Evolutionary conservation across 441 rosid genomes (phyloP).

Genomic region (Eutrema salsugineum): DNA sequence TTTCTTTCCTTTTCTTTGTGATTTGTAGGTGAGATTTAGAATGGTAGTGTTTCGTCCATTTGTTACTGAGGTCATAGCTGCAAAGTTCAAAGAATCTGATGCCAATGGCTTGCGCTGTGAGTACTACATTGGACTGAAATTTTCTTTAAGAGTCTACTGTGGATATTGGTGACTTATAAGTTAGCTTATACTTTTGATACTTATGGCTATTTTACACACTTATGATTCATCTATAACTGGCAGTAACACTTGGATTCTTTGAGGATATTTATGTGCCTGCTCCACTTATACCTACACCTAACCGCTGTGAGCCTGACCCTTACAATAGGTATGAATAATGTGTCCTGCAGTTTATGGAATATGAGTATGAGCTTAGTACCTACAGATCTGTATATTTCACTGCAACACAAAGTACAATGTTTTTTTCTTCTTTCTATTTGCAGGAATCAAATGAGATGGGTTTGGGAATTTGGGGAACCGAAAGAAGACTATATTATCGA

Average conservation of each 20-base stretch:
- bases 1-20: not conserved
- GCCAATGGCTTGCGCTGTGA: slow-evolving; percentile 64
- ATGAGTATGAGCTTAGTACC: not conserved
- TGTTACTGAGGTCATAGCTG: slow-evolving; percentile 67
- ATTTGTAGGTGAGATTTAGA: slow-evolving; percentile 60
- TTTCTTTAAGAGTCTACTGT: not conserved
- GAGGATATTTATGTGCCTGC: slow-evolving; percentile 72
- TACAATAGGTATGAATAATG: slow-evolving; percentile 41
- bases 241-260: slow-evolving; percentile 97
- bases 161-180: not conserved
- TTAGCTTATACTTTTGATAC: not conserved
- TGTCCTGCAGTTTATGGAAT: not conserved
- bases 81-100: slow-evolving; percentile 63
- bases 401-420: not conserved
- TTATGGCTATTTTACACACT: not conserved
- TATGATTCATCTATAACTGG: slow-evolving; percentile 22
- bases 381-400: not conserved
- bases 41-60: slow-evolving; percentile 79
- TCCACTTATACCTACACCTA: slow-evolving; percentile 59
- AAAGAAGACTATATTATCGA: slow-evolving; percentile 43
- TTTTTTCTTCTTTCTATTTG: not conserved
- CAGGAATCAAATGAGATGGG: slow-evolving; percentile 74
- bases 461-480: slow-evolving; percentile 46
- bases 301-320: slow-evolving; percentile 47
- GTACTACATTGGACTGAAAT: slow-evolving; percentile 19